Evolutionary conservation across 1,139 yeast species (phyloP).

Genomic region (Yamadazyma atmosphaerica): DNA sequence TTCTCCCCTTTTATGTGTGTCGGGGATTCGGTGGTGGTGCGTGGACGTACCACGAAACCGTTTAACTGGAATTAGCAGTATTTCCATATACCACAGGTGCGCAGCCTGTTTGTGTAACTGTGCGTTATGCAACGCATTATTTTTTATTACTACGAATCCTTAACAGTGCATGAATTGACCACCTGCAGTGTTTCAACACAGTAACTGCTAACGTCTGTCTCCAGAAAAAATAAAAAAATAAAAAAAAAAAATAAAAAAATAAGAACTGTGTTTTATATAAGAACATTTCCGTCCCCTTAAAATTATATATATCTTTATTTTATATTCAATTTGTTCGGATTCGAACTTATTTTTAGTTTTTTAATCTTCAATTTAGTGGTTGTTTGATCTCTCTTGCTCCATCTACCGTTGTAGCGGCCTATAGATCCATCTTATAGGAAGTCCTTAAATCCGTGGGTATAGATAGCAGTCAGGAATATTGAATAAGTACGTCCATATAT

Average conservation of each 20-base stretch:
- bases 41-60: neutral
- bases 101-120: neutral
- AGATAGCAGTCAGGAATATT: neutral
- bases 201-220: too few relatives aligned
- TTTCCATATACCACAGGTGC: neutral
- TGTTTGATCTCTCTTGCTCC: neutral
- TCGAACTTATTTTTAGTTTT: too few relatives aligned
- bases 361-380: neutral
- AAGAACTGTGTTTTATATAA: neutral
- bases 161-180: too few relatives aligned
- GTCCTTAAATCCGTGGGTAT: neutral
- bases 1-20: neutral
- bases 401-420: neutral
- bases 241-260: too few relatives aligned
- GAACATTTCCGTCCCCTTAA: neutral
- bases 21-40: neutral
- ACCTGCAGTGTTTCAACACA: too few relatives aligned
- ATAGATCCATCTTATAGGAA: neutral
- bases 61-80: neutral
- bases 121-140: neutral
- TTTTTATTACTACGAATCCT: neutral
- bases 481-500: conserved; percentile 3
- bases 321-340: neutral
- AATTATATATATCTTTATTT: neutral
- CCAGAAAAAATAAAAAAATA: too few relatives aligned